A percentile compares a stretch with the other conserved stretches of the same genome.
Evolutionary conservation across 257 asterid genomes (phyloP).

Genomic region (Solanum megistacrolobum): DNA sequence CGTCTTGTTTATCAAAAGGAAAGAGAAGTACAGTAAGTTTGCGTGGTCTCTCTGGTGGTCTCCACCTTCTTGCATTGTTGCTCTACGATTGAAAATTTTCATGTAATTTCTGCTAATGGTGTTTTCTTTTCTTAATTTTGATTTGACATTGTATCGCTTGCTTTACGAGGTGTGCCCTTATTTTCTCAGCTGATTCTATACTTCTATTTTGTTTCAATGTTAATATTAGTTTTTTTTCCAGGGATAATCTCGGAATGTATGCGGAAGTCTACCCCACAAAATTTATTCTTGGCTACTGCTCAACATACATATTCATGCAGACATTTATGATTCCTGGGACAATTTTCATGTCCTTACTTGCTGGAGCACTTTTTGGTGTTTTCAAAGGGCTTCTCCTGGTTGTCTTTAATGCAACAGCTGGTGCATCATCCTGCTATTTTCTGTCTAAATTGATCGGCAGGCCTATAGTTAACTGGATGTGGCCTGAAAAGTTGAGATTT

Average conservation of each 20-base stretch:
- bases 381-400: slow-evolving; percentile 69
- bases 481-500: slow-evolving; percentile 79
- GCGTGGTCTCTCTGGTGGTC: neutral
- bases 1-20: neutral
- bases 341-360: slow-evolving; percentile 84
- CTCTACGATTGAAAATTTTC: neutral
- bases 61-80: neutral
- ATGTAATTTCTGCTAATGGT: neutral
- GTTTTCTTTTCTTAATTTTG: neutral
- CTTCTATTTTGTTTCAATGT: neutral
- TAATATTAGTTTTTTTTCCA: slow-evolving; percentile 14
- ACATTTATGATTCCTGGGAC: slow-evolving; percentile 96
- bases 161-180: neutral
- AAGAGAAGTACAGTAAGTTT: neutral
- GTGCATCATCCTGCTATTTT: slow-evolving; percentile 87
- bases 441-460: slow-evolving; percentile 72
- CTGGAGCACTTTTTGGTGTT: slow-evolving; percentile 86
- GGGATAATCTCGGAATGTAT: slow-evolving; percentile 69
- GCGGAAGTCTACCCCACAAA: slow-evolving; percentile 61
- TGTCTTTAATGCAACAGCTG: slow-evolving; percentile 82
- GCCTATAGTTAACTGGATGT: slow-evolving; percentile 75
- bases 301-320: slow-evolving; percentile 93
- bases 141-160: neutral
- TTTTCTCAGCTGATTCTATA: neutral
- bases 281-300: slow-evolving; percentile 73